Conservation (phyloP, 768 basidiomycete species). For the Calvatia gigantea region DNA sequence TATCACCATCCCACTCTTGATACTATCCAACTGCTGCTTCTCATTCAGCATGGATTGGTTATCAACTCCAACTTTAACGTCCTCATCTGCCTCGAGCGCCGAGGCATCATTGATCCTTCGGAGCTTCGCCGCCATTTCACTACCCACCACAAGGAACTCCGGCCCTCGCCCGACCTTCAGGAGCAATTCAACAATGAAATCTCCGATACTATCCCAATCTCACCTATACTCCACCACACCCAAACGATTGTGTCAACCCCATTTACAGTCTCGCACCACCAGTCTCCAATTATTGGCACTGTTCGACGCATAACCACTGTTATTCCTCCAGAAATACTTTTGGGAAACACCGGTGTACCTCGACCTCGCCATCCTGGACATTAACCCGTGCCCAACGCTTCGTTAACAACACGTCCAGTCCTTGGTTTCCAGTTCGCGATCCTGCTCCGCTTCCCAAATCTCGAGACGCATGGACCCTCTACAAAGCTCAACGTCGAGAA, state of each 20-base stretch:
- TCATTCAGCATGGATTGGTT: neutral
- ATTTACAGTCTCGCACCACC: neutral
- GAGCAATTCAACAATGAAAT: neutral
- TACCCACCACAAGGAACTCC: neutral
- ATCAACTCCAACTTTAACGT: neutral
- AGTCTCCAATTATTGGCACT: neutral
- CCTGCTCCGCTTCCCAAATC: no score
- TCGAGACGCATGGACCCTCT: neutral
- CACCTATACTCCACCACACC: neutral
- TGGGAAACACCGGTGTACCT: neutral
- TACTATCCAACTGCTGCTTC: neutral
- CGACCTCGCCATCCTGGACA: neutral
- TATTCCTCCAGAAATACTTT: neutral
- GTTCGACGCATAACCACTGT: neutral
- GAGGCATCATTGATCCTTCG: neutral
- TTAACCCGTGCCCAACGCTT: neutral
- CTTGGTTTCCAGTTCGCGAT: neutral
- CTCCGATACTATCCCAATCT: neutral
- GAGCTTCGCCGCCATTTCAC: neutral
- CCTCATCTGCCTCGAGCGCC: neutral
- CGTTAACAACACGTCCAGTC: neutral
- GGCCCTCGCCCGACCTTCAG: neutral
- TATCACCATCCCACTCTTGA: slow-evolving; percentile 73
- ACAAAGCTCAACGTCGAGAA: neutral
- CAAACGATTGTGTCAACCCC: neutral